Percentiles rank a stretch among this genome's conserved stretches.
Evolutionary conservation across 306 rosid species (phyloP).

Genomic region (Prunus mira): DNA sequence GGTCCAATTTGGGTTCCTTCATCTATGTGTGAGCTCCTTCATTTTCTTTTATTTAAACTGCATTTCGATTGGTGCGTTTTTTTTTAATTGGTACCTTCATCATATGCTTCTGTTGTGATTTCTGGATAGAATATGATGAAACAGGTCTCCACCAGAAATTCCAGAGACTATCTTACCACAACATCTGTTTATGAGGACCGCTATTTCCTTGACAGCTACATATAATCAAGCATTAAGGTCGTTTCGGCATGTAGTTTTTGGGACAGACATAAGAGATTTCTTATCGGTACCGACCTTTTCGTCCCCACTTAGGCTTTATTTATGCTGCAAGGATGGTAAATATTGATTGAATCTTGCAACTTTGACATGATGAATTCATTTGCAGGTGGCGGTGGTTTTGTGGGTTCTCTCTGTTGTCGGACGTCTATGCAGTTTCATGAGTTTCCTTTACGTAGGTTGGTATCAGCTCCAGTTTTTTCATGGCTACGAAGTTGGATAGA

Average conservation of each 20-base stretch:
- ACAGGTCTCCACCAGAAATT: conserved; percentile 40
- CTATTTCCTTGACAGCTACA: conserved; percentile 31
- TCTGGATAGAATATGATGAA: conserved; percentile 4
- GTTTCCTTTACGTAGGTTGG: conserved; percentile 52
- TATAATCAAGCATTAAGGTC: conserved; percentile 26
- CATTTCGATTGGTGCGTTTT: neutral
- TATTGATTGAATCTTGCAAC: conserved; percentile 14
- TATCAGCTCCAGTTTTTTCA: conserved; percentile 10
- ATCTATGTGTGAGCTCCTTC: conserved; percentile 40
- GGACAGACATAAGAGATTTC: conserved; percentile 39
- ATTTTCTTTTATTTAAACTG: neutral
- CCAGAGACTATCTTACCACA: conserved; percentile 35
- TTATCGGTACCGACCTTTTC: conserved; percentile 34
- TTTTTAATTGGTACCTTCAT: neutral
- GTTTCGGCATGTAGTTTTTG: conserved; percentile 40
- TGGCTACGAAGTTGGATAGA: neutral
- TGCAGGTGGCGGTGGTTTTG: conserved; percentile 43
- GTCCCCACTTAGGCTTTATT: conserved; percentile 16
- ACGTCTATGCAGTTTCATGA: conserved; percentile 30
- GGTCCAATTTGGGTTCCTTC: conserved; percentile 40
- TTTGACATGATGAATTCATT: conserved; percentile 21
- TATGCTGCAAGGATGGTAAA: neutral
- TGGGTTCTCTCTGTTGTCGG: conserved; percentile 47
- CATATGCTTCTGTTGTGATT: neutral
- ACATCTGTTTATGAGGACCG: conserved; percentile 29